Evolutionary conservation across 495 filamentous ascomycete species (phyloP).

Genomic region (Aspergillus affinis): DNA sequence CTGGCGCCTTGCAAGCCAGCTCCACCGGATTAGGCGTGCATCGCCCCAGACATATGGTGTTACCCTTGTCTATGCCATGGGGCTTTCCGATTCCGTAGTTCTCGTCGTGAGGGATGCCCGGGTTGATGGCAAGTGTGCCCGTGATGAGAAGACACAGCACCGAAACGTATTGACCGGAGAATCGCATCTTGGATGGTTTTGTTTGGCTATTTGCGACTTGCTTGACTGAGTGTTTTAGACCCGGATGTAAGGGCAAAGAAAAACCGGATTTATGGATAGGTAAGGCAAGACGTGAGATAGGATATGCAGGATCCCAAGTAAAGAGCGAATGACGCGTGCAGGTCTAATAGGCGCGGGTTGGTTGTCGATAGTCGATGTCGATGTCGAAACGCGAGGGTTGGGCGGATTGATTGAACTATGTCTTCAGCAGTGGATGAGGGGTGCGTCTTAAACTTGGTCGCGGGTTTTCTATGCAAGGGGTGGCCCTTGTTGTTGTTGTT

Average conservation of each 20-base stretch:
- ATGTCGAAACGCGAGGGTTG: neutral
- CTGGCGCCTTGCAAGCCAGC: constrained; percentile 11
- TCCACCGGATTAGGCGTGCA: constrained; percentile 19
- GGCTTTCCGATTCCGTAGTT: constrained; percentile 1
- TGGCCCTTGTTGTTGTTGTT: neutral
- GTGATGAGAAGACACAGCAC: constrained; percentile 11
- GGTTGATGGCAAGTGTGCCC: neutral
- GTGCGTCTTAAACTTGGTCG: neutral
- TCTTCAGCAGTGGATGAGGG: neutral
- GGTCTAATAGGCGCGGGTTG: neutral
- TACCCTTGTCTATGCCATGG: constrained; percentile 26
- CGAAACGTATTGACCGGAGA: constrained; percentile 6
- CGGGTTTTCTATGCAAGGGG: neutral
- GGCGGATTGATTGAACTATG: no score
- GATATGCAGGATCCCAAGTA: neutral
- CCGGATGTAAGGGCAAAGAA: no score
- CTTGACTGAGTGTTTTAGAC: neutral
- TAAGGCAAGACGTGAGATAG: neutral
- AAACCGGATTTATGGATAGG: no score
- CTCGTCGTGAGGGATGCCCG: constrained; percentile 17
- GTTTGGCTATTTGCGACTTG: neutral
- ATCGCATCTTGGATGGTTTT: neutral
- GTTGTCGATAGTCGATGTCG: no score
- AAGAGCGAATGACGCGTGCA: neutral
- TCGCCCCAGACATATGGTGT: constrained; percentile 27